A percentile compares a stretch with the other conserved stretches of the same genome.
These are phyloP conservation scores for Yamadazyma philogaea DNA, from an alignment of 805 yeast genomes.

Conservation along the genomic window DNA sequence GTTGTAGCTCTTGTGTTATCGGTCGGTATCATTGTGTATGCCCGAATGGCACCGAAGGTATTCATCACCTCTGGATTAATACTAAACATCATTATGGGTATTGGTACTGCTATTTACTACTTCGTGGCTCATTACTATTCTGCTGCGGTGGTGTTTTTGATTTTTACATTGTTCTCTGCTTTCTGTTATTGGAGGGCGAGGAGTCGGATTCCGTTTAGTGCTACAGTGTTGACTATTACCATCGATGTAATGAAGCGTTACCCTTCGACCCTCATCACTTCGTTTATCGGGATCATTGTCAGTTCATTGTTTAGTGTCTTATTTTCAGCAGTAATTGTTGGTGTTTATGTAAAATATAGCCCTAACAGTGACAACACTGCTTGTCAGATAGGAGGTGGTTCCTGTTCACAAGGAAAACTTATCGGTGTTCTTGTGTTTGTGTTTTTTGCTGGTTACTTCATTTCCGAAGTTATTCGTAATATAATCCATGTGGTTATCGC, in stretches of 20 bases:
- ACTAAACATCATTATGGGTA: constrained; percentile 61
- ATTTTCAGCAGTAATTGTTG: constrained; percentile 65
- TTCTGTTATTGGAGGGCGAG: constrained; percentile 74
- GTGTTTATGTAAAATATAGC: constrained; percentile 75
- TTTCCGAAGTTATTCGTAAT: constrained; percentile 79
- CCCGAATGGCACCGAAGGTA: constrained; percentile 59
- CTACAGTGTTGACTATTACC: constrained; percentile 64
- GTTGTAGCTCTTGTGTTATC: constrained; percentile 61
- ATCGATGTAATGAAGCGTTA: constrained; percentile 72
- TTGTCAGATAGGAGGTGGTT: constrained; percentile 51
- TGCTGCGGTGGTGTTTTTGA: constrained; percentile 72
- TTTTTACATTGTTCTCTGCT: constrained; percentile 62
- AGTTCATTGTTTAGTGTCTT: constrained; percentile 63
- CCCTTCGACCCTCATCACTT: constrained; percentile 65
- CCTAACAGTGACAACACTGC: constrained; percentile 51
- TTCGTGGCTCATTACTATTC: constrained; percentile 67
- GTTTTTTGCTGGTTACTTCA: constrained; percentile 78
- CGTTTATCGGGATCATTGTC: constrained; percentile 57
- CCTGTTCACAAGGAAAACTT: constrained; percentile 55
- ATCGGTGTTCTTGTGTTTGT: constrained; percentile 70
- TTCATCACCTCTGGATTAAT: constrained; percentile 71
- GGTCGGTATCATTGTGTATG: constrained; percentile 51
- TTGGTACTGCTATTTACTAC: constrained; percentile 76
- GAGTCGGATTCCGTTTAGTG: constrained; percentile 68
- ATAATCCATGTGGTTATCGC: constrained; percentile 77